Evolutionary conservation across 2,329 filamentous ascomycete species (phyloP).

Genomic region (Septoria linicola): DNA sequence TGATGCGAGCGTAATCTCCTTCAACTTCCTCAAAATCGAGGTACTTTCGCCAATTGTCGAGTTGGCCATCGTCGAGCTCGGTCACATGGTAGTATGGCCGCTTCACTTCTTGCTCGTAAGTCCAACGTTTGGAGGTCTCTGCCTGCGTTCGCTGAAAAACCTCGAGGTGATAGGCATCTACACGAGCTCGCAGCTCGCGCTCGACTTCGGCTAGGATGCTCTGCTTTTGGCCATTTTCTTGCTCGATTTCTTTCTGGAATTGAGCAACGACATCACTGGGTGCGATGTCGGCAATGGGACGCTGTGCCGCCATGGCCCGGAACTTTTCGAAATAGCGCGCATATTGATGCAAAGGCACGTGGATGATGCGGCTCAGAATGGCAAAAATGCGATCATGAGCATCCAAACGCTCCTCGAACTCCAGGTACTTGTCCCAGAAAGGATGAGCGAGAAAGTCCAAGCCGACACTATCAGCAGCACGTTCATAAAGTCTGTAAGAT

Average conservation of each 20-base stretch:
- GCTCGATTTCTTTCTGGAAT: constrained; percentile 70
- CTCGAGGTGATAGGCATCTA: constrained; percentile 78
- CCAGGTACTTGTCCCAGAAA: constrained; percentile 99
- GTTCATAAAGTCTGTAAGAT: constrained; percentile 76
- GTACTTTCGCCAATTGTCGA: constrained; percentile 92
- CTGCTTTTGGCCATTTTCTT: constrained; percentile 60
- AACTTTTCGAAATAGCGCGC: constrained; percentile 92
- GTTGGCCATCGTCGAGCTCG: constrained; percentile 79
- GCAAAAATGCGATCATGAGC: constrained; percentile 80
- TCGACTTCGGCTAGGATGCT: constrained; percentile 78
- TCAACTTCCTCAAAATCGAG: constrained; percentile 92
- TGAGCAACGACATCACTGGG: constrained; percentile 65
- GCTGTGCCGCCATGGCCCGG: constrained; percentile 69
- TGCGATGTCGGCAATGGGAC: constrained; percentile 71
- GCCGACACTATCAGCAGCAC: constrained; percentile 78
- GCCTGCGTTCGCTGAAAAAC: constrained; percentile 77
- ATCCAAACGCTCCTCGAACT: constrained; percentile 90
- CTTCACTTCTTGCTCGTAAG: constrained; percentile 91
- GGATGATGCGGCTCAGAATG: constrained; percentile 77
- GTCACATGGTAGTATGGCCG: constrained; percentile 96
- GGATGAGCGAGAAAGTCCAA: constrained; percentile 92
- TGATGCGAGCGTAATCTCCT: constrained; percentile 69
- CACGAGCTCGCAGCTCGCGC: constrained; percentile 73
- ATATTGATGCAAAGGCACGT: constrained; percentile 94
- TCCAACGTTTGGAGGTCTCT: constrained; percentile 91